phyloP scores from a whole-genome alignment of 2,329 filamentous ascomycete genomes.

The Aspergillus cejpii region DNA sequence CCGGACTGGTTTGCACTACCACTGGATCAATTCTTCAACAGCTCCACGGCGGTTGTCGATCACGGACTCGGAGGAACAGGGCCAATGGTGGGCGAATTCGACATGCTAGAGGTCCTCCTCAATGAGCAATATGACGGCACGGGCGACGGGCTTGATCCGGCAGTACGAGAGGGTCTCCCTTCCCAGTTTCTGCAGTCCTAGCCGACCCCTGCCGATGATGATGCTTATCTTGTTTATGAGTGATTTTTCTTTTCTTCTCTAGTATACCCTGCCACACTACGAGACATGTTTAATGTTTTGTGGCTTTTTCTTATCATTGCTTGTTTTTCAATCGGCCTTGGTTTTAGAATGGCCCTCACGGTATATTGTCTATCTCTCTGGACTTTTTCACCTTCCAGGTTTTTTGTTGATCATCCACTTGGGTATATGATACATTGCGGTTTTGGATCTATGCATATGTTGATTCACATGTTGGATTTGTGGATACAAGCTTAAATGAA shows the following conservation, averaged over 20 bases:
- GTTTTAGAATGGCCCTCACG: not conserved
- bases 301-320: not conserved
- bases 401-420: too few relatives aligned
- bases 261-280: not conserved
- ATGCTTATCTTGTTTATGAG: not conserved
- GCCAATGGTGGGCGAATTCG: conserved; percentile 53
- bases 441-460: too few relatives aligned
- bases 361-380: too few relatives aligned
- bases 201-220: not conserved
- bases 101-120: conserved; percentile 44
- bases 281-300: not conserved
- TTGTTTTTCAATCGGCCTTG: not conserved
- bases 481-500: too few relatives aligned
- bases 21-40: conserved; percentile 53
- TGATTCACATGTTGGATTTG: too few relatives aligned
- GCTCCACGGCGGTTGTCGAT: conserved; percentile 40
- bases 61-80: conserved; percentile 55
- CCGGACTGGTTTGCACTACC: conserved; percentile 58
- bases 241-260: not conserved
- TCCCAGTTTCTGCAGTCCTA: conserved; percentile 26
- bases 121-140: conserved; percentile 38
- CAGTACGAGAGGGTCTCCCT: conserved; percentile 5
- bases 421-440: too few relatives aligned
- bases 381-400: too few relatives aligned
- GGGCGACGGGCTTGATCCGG: conserved; percentile 16